Evolutionary conservation across 176 grass and related monocot species (phyloP).

Genomic region (Eleusine indica): DNA sequence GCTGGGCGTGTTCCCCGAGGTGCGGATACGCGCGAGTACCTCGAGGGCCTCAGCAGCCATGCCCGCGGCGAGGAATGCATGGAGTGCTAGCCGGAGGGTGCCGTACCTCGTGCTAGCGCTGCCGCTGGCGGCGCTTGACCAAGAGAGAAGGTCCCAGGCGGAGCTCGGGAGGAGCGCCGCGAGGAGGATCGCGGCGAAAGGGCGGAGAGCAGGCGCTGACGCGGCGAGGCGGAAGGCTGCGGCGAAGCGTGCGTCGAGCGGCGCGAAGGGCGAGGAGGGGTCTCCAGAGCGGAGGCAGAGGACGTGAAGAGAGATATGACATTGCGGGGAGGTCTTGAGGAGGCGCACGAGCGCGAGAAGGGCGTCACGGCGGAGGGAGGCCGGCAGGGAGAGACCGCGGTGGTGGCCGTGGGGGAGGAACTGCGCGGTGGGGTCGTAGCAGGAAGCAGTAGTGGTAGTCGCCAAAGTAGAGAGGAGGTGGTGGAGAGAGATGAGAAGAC

Average conservation of each 20-base stretch:
- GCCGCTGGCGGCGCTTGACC: slow-evolving; percentile 16
- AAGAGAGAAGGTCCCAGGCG: slow-evolving; percentile 46
- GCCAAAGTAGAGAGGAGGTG: slow-evolving; percentile 34
- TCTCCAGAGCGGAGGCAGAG: slow-evolving; percentile 30
- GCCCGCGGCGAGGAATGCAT: slow-evolving; percentile 61
- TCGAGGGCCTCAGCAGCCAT: slow-evolving; percentile 70
- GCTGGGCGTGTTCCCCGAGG: slow-evolving; percentile 41
- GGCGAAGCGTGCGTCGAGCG: slow-evolving; percentile 49
- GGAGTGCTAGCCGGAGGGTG: slow-evolving; percentile 65
- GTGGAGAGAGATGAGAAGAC: not conserved
- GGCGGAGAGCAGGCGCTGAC: slow-evolving; percentile 43
- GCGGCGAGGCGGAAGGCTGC: slow-evolving; percentile 50
- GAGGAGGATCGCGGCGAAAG: slow-evolving; percentile 53
- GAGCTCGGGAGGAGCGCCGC: slow-evolving; percentile 39
- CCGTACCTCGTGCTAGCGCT: slow-evolving; percentile 26
- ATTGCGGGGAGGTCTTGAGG: slow-evolving; percentile 56
- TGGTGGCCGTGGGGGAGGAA: slow-evolving; percentile 49
- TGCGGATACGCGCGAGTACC: slow-evolving; percentile 45
- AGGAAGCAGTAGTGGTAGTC: not conserved
- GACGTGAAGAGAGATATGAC: slow-evolving; percentile 46
- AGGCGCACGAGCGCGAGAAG: slow-evolving; percentile 50
- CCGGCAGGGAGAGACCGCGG: slow-evolving; percentile 46
- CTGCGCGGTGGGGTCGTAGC: slow-evolving; percentile 50
- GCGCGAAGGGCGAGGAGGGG: slow-evolving; percentile 24
- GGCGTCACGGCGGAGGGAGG: slow-evolving; percentile 57